A percentile compares a stretch with the other conserved stretches of the same genome.
Conservation (phyloP, 1,139 yeast genomes). For the Yamadazyma trypodendri region DNA sequence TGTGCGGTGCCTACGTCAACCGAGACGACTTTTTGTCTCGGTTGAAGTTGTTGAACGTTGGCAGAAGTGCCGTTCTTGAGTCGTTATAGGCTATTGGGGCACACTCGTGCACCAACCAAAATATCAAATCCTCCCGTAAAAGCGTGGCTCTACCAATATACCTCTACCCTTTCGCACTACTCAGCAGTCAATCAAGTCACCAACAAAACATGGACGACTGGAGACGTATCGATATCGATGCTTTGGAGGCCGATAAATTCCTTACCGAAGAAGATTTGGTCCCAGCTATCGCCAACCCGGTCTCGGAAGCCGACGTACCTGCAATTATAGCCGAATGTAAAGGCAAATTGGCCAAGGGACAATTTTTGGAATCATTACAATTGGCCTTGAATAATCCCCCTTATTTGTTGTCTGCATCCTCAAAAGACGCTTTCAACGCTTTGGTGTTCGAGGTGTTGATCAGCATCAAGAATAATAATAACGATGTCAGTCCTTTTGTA, state of each 20-base stretch:
- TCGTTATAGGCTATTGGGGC: conserved; percentile 16
- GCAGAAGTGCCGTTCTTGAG: conserved; percentile 49
- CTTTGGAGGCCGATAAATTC: conserved; percentile 78
- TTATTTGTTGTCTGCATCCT: conserved; percentile 65
- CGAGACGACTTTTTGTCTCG: conserved; percentile 68
- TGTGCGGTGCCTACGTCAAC: conserved; percentile 77
- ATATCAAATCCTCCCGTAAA: too few species aligned
- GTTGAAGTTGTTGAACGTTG: conserved; percentile 50
- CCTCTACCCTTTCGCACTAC: too few species aligned
- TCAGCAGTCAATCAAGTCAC: too few species aligned
- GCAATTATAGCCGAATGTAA: conserved; percentile 59
- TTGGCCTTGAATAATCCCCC: conserved; percentile 74
- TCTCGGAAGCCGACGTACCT: conserved; percentile 52
- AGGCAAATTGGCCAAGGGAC: conserved; percentile 67
- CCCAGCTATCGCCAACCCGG: conserved; percentile 50
- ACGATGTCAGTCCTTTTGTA: conserved; percentile 63
- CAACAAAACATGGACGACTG: conserved; percentile 47
- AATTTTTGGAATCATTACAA: conserved; percentile 63
- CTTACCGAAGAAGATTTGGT: conserved; percentile 62
- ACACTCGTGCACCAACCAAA: background rate
- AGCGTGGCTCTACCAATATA: too few species aligned
- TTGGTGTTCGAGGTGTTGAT: conserved; percentile 75
- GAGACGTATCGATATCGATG: conserved; percentile 92
- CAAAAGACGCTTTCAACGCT: conserved; percentile 48
- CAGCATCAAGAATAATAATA: conserved; percentile 62